phyloP scores from a whole-genome alignment of 805 yeast species.

The Wickerhamiella slavikovae region DNA sequence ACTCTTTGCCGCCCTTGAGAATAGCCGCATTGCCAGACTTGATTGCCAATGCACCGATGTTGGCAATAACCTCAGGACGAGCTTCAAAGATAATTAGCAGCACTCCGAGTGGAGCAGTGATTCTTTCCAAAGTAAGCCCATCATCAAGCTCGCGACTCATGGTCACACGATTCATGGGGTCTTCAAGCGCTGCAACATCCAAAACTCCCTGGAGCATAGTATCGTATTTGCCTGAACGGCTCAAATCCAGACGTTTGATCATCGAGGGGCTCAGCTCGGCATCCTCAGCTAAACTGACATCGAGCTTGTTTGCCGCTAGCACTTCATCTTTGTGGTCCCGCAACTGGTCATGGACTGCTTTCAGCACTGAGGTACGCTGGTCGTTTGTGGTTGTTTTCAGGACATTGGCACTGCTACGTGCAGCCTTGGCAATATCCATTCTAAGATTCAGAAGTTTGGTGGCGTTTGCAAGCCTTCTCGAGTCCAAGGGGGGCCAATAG shows the following conservation, averaged over 20 bases:
- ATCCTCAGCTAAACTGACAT: conserved; percentile 48
- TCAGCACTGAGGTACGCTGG: conserved; percentile 52
- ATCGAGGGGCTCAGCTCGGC: conserved; percentile 46
- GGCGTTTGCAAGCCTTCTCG: too few relatives aligned
- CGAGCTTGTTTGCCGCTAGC: conserved; percentile 51
- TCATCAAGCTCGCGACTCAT: conserved; percentile 75
- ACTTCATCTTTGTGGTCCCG: conserved; percentile 37
- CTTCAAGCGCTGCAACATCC: conserved; percentile 75
- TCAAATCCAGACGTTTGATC: conserved; percentile 66
- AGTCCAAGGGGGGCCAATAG: too few relatives aligned
- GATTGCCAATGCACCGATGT: conserved; percentile 84
- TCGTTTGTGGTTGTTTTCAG: conserved; percentile 60
- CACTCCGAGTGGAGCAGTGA: conserved; percentile 91
- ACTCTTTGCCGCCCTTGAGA: conserved; percentile 93
- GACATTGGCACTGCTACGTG: conserved; percentile 65
- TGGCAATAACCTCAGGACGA: conserved; percentile 96
- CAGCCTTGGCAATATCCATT: conserved; percentile 46
- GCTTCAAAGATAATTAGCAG: conserved; percentile 83
- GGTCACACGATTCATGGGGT: conserved; percentile 81
- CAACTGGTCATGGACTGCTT: conserved; percentile 52
- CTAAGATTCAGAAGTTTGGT: neutral
- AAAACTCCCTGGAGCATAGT: conserved; percentile 85
- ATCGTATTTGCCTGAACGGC: conserved; percentile 69
- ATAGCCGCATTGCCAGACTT: conserved; percentile 96
- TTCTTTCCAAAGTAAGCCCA: conserved; percentile 60